phyloP scores from a whole-genome alignment of 148 eudicot species.

The Chenopodium berlandieri region DNA sequence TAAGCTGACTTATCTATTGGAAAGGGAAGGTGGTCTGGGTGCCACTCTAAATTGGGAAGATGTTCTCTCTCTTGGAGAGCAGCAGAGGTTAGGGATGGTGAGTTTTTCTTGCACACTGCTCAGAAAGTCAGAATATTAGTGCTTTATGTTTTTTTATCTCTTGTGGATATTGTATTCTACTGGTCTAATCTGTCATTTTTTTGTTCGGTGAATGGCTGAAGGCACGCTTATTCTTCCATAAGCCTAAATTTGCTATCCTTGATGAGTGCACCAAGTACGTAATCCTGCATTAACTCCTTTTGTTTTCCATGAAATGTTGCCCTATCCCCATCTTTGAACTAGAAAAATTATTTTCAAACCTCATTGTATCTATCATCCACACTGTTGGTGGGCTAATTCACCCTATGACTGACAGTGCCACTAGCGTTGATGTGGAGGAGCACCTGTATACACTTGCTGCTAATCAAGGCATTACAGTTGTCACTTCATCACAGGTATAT shows the following conservation, averaged over 20 bases:
- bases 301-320: not conserved
- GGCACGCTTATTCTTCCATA: conserved; percentile 99
- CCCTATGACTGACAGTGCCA: conserved; percentile 58
- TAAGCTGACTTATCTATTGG: conserved; percentile 68
- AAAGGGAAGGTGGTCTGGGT: conserved; percentile 91
- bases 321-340: not conserved
- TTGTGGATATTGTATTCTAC: not conserved
- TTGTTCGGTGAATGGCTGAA: conserved; percentile 29
- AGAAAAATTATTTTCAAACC: not conserved
- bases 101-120: conserved; percentile 22
- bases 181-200: conserved; percentile 21
- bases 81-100: conserved; percentile 96
- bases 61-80: conserved; percentile 91
- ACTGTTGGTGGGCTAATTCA: conserved; percentile 1
- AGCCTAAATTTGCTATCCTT: conserved; percentile 89
- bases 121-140: not conserved
- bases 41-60: conserved; percentile 88
- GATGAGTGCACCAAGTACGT: conserved; percentile 97
- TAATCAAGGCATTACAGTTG: conserved; percentile 67
- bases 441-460: conserved; percentile 84
- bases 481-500: conserved; percentile 91
- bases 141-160: not conserved
- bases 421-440: conserved; percentile 97
- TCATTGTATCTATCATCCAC: not conserved
- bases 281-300: not conserved